These are phyloP conservation scores for Colletotrichum eremochloae DNA, from an alignment of 2,329 filamentous ascomycete genomes.

Conservation along the genomic window DNA sequence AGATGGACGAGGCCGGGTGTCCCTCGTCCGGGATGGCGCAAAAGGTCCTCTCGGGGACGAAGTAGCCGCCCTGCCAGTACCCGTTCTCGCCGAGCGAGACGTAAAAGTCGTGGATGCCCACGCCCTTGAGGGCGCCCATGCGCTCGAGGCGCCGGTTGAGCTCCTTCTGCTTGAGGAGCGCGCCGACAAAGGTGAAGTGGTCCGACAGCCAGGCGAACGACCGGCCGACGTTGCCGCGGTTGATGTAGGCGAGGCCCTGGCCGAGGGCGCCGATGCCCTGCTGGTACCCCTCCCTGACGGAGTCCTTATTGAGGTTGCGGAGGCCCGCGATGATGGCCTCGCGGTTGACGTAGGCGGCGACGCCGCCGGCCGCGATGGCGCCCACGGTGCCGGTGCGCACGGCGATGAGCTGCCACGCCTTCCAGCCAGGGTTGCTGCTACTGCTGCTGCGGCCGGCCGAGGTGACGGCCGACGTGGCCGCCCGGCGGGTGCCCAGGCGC, in stretches of 20 bases:
- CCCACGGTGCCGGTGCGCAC: conserved; percentile 86
- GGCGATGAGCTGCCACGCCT: conserved; percentile 73
- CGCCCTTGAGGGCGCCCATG: conserved; percentile 70
- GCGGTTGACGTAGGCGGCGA: conserved; percentile 84
- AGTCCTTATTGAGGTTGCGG: conserved; percentile 62
- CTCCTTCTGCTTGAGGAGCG: conserved; percentile 80
- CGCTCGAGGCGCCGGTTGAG: conserved; percentile 75
- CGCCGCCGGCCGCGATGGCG: conserved; percentile 83
- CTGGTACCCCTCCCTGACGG: conserved; percentile 62
- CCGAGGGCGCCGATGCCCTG: conserved; percentile 63
- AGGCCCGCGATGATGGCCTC: conserved; percentile 72
- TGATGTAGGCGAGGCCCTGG: conserved; percentile 69
- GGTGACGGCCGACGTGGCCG: conserved; percentile 44
- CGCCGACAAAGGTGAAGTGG: conserved; percentile 88
- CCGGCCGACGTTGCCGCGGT: conserved; percentile 70
- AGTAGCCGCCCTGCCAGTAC: conserved; percentile 71
- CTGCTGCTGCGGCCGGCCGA: conserved; percentile 36
- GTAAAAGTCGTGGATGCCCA: conserved; percentile 83
- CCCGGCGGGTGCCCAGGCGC: conserved; percentile 54
- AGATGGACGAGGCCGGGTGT: conserved; percentile 56
- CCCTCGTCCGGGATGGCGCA: conserved; percentile 75
- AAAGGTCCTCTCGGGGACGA: conserved; percentile 80
- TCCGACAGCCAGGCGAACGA: conserved; percentile 84
- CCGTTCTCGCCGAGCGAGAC: conserved; percentile 81
- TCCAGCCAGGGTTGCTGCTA: conserved; percentile 58